These are phyloP conservation scores for Xanthoceras sorbifolium DNA, from an alignment of 345 rosid species.

Conservation along the genomic window DNA sequence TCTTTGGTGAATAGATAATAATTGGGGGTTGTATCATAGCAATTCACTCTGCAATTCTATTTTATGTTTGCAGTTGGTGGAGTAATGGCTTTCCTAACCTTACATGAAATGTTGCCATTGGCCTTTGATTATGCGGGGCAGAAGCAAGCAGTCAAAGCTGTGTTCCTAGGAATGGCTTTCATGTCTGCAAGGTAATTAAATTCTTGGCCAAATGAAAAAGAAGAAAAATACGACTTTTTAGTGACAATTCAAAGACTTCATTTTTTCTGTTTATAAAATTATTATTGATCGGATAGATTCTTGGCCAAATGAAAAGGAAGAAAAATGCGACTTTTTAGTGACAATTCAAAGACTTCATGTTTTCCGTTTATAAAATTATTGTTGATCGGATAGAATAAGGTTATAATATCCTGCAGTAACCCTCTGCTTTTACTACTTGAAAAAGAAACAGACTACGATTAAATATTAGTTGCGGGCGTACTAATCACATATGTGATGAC, in stretches of 20 bases:
- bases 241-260: background rate
- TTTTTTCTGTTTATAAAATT: background rate
- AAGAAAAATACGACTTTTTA: background rate
- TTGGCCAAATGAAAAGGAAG: background rate
- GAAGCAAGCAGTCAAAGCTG: slow-evolving; percentile 98
- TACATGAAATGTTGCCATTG: slow-evolving; percentile 97
- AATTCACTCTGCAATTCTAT: background rate
- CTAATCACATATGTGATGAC: background rate
- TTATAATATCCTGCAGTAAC: too few relatives aligned
- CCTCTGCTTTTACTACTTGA: background rate
- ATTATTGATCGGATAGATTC: too few relatives aligned
- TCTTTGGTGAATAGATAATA: slow-evolving; percentile 12
- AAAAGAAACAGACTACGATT: background rate
- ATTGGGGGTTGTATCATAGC: background rate
- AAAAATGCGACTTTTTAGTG: background rate
- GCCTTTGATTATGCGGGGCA: slow-evolving; percentile 99
- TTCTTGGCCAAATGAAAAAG: background rate
- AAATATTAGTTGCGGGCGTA: background rate
- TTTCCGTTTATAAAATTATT: background rate
- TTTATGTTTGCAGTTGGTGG: slow-evolving; percentile 77
- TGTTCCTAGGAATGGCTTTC: slow-evolving; percentile 96
- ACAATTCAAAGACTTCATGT: background rate
- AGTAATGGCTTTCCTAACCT: slow-evolving; percentile 96
- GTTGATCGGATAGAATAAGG: too few relatives aligned
- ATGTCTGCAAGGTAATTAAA: slow-evolving; percentile 94